Evolutionary conservation across 208 protist genomes (phyloP), one percentile per base, ranked within the genome.

Genomic region (Chromosphaera perkinsii): DNA sequence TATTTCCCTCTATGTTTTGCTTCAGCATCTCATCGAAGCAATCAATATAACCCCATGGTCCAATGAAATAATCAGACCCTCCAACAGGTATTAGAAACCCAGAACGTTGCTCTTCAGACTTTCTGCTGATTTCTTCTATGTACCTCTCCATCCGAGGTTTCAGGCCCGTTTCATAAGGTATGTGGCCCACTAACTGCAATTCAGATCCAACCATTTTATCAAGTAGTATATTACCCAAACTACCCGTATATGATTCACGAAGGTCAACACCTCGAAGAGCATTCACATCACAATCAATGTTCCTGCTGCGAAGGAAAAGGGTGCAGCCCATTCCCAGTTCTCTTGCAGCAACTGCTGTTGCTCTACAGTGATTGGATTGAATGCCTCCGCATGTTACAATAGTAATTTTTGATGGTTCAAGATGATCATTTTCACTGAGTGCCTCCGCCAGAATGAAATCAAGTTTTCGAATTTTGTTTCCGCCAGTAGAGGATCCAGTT

Each of bases 391-490:
- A 43, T 4, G 74, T 79, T 31, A 76, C 36, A 2, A 79, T 45
- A 9, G n/a, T 43, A 24, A 66, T 56, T n/a, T n/a, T n/a, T n/a
- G n/a, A n/a, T n/a, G n/a, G n/a, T n/a, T n/a, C n/a, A n/a, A n/a
- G n/a, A n/a, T n/a, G n/a, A 26, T 22, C 4, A 2, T 60, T 55
- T 9, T 59, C 10, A 10, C 1, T 24, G 2, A 72, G 1, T 10
- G 74, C 74, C 17, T 71, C 74, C 24, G 58, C 60, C 20, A 79
- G 12, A 3, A 79, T 22, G 27, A 76, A 76, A 22, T 79, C 75
- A 20, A 79, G 59, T 49, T 79, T 76, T 3, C 75, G 67, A 26
- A 76, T 52, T 31, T 63, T 63, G 40, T 63, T 63, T 20, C 57
- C 57, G 29, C 57, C 40, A 10, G 49, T 4, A 22, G 36, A 20